These are phyloP conservation scores for Porodaedalea pini DNA, from an alignment of 1,284 basidiomycete species.

Conservation along the genomic window DNA sequence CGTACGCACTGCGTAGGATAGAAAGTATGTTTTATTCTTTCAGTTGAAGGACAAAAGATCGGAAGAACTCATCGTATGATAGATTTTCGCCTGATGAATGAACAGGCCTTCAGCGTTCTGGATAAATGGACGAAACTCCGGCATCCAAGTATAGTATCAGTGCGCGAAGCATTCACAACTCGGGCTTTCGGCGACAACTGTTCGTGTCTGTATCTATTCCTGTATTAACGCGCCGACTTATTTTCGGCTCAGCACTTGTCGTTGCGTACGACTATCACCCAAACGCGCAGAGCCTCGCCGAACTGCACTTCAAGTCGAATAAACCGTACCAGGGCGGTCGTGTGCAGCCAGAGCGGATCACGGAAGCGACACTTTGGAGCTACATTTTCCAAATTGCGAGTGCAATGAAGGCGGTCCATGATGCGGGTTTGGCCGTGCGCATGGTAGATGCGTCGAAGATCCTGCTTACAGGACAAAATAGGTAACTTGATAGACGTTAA, in stretches of 20 bases:
- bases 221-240: constrained; percentile 4
- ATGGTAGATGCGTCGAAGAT: constrained; percentile 89
- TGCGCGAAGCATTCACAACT: constrained; percentile 95
- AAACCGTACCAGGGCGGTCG: constrained; percentile 42
- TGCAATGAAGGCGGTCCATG: constrained; percentile 85
- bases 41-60: neutral
- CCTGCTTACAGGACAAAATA: constrained; percentile 84
- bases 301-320: constrained; percentile 58
- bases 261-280: constrained; percentile 93
- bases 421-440: constrained; percentile 76
- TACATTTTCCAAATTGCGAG: constrained; percentile 90
- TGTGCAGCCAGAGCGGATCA: constrained; percentile 38
- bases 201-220: constrained; percentile 37
- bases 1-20: constrained; percentile 78
- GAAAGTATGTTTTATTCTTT: constrained; percentile 61
- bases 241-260: constrained; percentile 66
- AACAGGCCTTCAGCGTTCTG: constrained; percentile 78
- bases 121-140: constrained; percentile 86
- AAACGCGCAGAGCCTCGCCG: constrained; percentile 78
- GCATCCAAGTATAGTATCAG: constrained; percentile 84
- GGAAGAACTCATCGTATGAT: neutral
- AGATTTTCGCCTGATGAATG: constrained; percentile 84
- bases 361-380: constrained; percentile 90
- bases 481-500: constrained; percentile 43
- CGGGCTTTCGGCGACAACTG: constrained; percentile 91